These are phyloP conservation scores for Trichophyton mentagrophytes DNA, from an alignment of 2,329 filamentous ascomycete species.

Conservation along the genomic window DNA sequence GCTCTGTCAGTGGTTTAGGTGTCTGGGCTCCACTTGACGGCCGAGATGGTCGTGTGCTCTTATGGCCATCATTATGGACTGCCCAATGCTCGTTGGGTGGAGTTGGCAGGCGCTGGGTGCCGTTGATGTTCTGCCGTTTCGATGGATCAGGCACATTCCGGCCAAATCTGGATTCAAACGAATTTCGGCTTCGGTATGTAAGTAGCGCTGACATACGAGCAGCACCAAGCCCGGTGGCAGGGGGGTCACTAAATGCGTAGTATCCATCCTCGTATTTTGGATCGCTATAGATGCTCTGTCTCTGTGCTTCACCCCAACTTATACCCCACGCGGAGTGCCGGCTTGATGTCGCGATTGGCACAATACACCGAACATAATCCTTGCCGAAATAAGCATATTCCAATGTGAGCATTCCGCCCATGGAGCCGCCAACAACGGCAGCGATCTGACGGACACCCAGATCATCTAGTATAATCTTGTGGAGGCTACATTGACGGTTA, in stretches of 20 bases:
- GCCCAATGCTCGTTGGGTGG: conserved; percentile 62
- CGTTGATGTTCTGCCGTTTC: conserved; percentile 70
- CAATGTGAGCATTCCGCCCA: conserved; percentile 46
- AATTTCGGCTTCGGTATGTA: conserved; percentile 92
- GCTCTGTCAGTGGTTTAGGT: conserved; percentile 15
- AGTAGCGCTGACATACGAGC: conserved; percentile 93
- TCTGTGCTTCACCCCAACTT: conserved; percentile 46
- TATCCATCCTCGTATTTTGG: conserved; percentile 98
- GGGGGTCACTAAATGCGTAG: conserved; percentile 77
- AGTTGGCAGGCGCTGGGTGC: conserved; percentile 44
- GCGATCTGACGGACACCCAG: conserved; percentile 43
- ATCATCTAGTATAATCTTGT: conserved; percentile 43
- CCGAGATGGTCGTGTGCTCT: conserved; percentile 39
- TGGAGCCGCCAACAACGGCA: conserved; percentile 44
- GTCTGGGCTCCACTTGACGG: conserved; percentile 13
- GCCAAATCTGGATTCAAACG: conserved; percentile 89
- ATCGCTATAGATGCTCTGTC: conserved; percentile 76
- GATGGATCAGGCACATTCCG: conserved; percentile 81
- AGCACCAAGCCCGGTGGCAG: conserved; percentile 73
- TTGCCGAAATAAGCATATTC: conserved; percentile 60
- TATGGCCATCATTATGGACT: conserved; percentile 73
- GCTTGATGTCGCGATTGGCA: conserved; percentile 45
- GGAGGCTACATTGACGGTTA: conserved; percentile 28
- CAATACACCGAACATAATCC: conserved; percentile 41
- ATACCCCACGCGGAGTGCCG: conserved; percentile 48